Base-by-base conservation (phyloP, 192 early-diverging fungal species). In the Linnemannia exigua region DNA sequence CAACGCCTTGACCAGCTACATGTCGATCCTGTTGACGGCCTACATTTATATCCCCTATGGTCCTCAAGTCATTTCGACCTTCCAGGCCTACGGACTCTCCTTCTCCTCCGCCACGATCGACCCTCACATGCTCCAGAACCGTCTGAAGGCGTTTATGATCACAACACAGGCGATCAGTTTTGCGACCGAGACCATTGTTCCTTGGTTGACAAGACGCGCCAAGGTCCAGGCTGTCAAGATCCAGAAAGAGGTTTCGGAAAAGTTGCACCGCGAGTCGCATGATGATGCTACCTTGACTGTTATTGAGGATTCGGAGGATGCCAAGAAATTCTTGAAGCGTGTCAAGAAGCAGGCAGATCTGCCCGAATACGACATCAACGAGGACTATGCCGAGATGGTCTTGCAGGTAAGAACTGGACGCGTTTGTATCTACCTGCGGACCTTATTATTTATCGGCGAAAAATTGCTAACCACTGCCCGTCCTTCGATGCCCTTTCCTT, bases 351-450 rank as follows among this genome's bases (percentile, higher is more conserved):
- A 96, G 75, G 89, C 90, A 22, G 90, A 79, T 11, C 87, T 95
- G 71, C 94, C 95, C 16, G 92, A 89, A 44, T 98, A 99, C 81
- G 93, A 95, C 79, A 93, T 96, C 67, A 97, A 95, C 70, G 92
- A 92, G 70, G 97, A 99, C 84, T 98, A 98, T 82, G 93, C 94
- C 46, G 97, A 99, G 87, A 96, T 99, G 95, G 93, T 95, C 74
- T 93, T 95, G 77, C 97, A 98, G 92, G 92, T 95, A 87, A 69
- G 35, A 7, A 61, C 12, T 0, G 8, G 8, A 31, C 28, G 0
- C n/a, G 2, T 63, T 48, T 67, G 14, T 58, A 72, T 46, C 20
- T 37, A 16, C 25, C n/a, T 41, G 33, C 67, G 44, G 25, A 71
- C 22, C 25, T 48, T n/a, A 16, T 48, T 31, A 28, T 38, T 33